Conservation (phyloP, 208 protist genomes). For the Balamuthia mandrillaris region DNA sequence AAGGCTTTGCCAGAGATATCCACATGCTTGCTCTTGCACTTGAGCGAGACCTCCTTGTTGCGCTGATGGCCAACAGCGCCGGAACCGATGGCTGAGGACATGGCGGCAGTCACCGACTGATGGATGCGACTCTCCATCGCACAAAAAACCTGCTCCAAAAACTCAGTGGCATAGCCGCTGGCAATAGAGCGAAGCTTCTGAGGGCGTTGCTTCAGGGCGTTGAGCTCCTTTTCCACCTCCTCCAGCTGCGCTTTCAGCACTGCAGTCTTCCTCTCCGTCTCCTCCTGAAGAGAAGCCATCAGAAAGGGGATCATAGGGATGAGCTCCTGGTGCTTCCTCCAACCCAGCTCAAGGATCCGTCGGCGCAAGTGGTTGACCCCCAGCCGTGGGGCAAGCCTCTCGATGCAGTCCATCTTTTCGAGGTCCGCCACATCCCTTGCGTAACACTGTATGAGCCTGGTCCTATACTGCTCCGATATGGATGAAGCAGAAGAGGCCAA, state of each 20-base stretch:
- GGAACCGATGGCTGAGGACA: neutral
- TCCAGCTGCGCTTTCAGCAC: neutral
- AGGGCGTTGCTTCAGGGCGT: neutral
- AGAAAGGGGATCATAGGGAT: neutral
- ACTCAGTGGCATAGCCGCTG: neutral
- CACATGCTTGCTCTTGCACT: neutral
- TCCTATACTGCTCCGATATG: neutral
- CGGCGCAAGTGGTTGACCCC: neutral
- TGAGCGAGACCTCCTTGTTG: no score
- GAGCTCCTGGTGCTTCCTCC: conserved; percentile 26
- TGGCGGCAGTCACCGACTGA: neutral
- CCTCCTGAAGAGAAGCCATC: neutral
- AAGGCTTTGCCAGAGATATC: no score
- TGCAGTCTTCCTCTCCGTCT: no score
- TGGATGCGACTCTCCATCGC: conserved; percentile 13
- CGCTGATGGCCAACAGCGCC: neutral
- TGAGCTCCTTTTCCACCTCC: neutral
- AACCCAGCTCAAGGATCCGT: neutral
- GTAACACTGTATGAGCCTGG: neutral
- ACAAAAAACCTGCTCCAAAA: neutral
- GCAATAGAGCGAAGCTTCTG: conserved; percentile 22
- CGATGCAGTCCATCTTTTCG: conserved; percentile 20
- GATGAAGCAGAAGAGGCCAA: no score
- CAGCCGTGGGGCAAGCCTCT: neutral
- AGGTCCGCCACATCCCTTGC: neutral